Evolutionary conservation across 257 asterid genomes (phyloP).

Genomic region (Rubia yunnanensis): DNA sequence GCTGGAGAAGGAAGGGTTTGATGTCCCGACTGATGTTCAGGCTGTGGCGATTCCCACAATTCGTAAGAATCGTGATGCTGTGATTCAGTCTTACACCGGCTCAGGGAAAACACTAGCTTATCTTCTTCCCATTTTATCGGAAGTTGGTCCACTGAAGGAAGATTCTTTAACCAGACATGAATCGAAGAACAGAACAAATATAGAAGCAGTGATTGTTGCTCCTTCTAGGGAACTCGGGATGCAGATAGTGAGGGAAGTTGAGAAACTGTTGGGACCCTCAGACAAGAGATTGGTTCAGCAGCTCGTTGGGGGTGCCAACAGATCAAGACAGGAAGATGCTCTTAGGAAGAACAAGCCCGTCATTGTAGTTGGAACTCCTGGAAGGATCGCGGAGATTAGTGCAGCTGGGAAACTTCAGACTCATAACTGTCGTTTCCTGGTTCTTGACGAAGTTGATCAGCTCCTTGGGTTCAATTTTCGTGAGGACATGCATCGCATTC

Average conservation of each 20-base stretch:
- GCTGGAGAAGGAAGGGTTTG: conserved; percentile 71
- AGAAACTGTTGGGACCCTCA: conserved; percentile 77
- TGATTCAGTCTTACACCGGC: conserved; percentile 91
- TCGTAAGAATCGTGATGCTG: conserved; percentile 69
- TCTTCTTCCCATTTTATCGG: conserved; percentile 86
- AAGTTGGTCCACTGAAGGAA: conserved; percentile 46
- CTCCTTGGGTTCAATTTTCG: conserved; percentile 84
- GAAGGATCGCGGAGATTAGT: conserved; percentile 89
- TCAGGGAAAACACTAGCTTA: conserved; percentile 96
- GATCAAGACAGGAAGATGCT: conserved; percentile 92
- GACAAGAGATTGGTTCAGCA: conserved; percentile 84
- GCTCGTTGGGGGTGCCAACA: conserved; percentile 96
- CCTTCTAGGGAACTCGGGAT: conserved; percentile 98
- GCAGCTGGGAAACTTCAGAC: conserved; percentile 91
- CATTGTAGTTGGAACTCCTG: conserved; percentile 93
- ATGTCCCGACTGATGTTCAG: conserved; percentile 86
- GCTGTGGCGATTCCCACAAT: conserved; percentile 84
- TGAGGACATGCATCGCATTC: conserved; percentile 84
- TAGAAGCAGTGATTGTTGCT: conserved; percentile 89
- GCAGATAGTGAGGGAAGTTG: conserved; percentile 96
- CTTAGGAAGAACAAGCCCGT: conserved; percentile 81
- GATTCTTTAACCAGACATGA: conserved; percentile 19
- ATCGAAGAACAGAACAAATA: conserved; percentile 30
- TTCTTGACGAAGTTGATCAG: conserved; percentile 90
- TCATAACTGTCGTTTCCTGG: conserved; percentile 67